Percentiles rank a stretch among this genome's conserved stretches.
phyloP scores from a whole-genome alignment of 306 rosid species.

The Vicia sativa region DNA sequence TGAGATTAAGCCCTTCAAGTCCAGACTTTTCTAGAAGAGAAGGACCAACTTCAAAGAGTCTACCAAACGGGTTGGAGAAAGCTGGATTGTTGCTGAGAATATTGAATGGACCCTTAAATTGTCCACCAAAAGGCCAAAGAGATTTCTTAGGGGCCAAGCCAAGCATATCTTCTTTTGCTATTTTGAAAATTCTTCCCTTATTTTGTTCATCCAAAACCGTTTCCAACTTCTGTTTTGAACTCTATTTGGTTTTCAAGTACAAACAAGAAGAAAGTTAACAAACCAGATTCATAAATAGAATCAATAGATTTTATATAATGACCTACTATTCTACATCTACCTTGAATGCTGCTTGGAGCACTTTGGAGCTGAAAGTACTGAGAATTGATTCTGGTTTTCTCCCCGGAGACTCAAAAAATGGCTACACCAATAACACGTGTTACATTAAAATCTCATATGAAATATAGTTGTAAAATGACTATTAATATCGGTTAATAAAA shows the following conservation, averaged over 20 bases:
- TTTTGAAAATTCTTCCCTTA: constrained; percentile 54
- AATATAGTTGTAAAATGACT: constrained; percentile 1
- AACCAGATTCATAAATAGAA: constrained; percentile 1
- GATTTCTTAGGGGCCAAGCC: constrained; percentile 35
- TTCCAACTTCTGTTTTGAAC: constrained; percentile 38
- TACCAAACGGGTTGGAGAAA: constrained; percentile 58
- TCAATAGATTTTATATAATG: not conserved
- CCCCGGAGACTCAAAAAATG: constrained; percentile 56
- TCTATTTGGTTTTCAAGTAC: constrained; percentile 35
- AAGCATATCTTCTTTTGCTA: constrained; percentile 46
- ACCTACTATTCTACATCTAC: constrained; percentile 19
- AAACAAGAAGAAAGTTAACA: not conserved
- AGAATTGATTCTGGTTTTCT: constrained; percentile 62
- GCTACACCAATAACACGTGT: constrained; percentile 30
- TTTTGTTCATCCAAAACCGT: constrained; percentile 50
- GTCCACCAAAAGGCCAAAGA: constrained; percentile 63
- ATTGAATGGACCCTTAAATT: constrained; percentile 48
- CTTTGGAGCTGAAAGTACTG: constrained; percentile 63
- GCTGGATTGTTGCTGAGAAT: constrained; percentile 45
- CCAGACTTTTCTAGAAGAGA: constrained; percentile 27
- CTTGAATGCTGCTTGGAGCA: constrained; percentile 63
- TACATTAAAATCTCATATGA: not conserved
- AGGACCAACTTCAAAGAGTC: constrained; percentile 47
- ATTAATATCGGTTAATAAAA: not conserved
- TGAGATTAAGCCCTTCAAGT: constrained; percentile 50